Evolutionary conservation across 805 yeast genomes (phyloP).

Genomic region (Saccharomycopsis fibuligera): DNA sequence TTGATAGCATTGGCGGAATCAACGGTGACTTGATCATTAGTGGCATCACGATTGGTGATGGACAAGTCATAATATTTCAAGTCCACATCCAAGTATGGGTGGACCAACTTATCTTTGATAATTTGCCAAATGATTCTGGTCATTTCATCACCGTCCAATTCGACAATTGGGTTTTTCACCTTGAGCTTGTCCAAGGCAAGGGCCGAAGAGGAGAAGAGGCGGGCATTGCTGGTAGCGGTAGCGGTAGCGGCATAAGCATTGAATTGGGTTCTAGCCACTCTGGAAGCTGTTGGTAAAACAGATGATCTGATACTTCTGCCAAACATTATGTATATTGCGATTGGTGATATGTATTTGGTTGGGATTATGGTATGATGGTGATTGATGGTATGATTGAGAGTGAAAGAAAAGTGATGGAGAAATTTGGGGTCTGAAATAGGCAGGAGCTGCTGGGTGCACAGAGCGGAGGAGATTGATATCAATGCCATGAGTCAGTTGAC

Average conservation of each 20-base stretch:
- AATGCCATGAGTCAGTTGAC: neutral
- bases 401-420: neutral
- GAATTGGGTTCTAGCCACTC: neutral
- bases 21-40: conserved; percentile 66
- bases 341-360: no score
- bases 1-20: conserved; percentile 75
- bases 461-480: neutral
- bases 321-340: no score
- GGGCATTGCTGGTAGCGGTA: neutral
- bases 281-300: neutral
- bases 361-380: neutral
- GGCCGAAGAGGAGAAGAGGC: neutral
- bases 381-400: no score
- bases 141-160: conserved; percentile 82
- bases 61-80: conserved; percentile 73
- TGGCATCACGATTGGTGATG: conserved; percentile 59
- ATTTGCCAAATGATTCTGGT: conserved; percentile 76
- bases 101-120: conserved; percentile 60
- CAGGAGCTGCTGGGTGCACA: neutral
- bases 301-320: conserved; percentile 5
- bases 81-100: conserved; percentile 67
- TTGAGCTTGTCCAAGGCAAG: conserved; percentile 41
- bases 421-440: neutral
- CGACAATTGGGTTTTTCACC: conserved; percentile 70
- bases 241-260: neutral